A percentile compares a stretch with the other conserved stretches of the same genome.
phyloP scores from a whole-genome alignment of 1,139 yeast genomes.

The Taphrina confusa region DNA sequence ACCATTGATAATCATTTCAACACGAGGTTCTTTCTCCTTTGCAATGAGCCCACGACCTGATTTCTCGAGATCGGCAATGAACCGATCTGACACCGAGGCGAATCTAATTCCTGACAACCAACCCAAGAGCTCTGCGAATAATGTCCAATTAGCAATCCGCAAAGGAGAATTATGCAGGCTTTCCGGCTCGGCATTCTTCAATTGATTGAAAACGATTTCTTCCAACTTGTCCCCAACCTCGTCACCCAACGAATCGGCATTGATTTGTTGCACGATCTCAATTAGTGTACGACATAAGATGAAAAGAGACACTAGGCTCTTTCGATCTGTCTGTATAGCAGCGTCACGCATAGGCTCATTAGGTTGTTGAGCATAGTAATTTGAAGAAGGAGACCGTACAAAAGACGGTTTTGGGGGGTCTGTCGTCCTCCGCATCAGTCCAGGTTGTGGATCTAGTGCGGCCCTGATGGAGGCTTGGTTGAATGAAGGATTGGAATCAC shows the following conservation, averaged over 20 bases:
- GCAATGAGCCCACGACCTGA: slow-evolving; percentile 48
- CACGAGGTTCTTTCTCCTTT: slow-evolving; percentile 67
- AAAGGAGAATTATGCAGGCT: slow-evolving; percentile 65
- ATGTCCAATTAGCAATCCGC: slow-evolving; percentile 89
- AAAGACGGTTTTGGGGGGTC: slow-evolving; percentile 21
- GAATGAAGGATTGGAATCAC: slow-evolving; percentile 60
- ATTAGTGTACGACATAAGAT: slow-evolving; percentile 90
- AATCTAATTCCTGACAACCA: slow-evolving; percentile 84
- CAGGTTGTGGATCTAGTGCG: not conserved
- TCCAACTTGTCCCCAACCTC: slow-evolving; percentile 83
- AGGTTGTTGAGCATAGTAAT: not conserved
- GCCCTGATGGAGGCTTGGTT: slow-evolving; percentile 39
- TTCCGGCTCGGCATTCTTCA: slow-evolving; percentile 82
- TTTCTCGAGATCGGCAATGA: slow-evolving; percentile 88
- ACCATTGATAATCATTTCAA: slow-evolving; percentile 79
- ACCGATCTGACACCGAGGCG: slow-evolving; percentile 84
- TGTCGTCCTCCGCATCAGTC: slow-evolving; percentile 12
- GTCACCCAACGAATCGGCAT: slow-evolving; percentile 69
- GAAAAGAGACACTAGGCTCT: slow-evolving; percentile 80
- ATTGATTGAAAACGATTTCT: slow-evolving; percentile 88
- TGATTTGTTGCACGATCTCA: slow-evolving; percentile 87
- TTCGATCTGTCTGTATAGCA: slow-evolving; percentile 55
- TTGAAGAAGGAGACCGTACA: slow-evolving; percentile 22
- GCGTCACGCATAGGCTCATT: slow-evolving; percentile 21
- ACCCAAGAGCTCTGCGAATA: slow-evolving; percentile 85